Percentiles rank a stretch among this genome's conserved stretches.
Conservation (phyloP, 805 yeast genomes). For the Grigorovia humatica region DNA sequence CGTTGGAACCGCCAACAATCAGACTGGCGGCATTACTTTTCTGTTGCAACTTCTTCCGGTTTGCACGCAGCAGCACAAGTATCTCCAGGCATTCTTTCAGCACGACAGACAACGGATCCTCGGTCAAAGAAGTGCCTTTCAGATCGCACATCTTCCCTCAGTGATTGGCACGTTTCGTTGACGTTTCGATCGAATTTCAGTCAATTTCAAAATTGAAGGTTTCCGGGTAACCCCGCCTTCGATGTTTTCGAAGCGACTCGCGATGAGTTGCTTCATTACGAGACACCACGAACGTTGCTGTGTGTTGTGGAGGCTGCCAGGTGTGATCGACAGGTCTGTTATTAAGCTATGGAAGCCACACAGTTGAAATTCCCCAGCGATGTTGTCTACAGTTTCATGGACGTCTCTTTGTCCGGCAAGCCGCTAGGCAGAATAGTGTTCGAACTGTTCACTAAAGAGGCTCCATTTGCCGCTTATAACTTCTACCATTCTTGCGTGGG, state of each 20-base stretch:
- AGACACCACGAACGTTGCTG: not conserved
- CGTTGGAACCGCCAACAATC: conserved; percentile 48
- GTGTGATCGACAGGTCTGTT: not conserved
- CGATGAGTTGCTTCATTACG: not conserved
- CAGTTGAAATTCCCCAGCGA: not conserved
- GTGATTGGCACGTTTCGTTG: not conserved
- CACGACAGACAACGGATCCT: conserved; percentile 71
- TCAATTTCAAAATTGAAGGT: not conserved
- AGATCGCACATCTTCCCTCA: conserved; percentile 1
- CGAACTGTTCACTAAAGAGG: conserved; percentile 37
- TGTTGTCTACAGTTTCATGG: conserved; percentile 33
- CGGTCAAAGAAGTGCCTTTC: conserved; percentile 1
- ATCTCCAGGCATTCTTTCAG: conserved; percentile 81
- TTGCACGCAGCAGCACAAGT: conserved; percentile 76
- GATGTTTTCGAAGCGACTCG: not conserved
- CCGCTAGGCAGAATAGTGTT: conserved; percentile 51
- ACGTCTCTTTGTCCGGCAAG: conserved; percentile 36
- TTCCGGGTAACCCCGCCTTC: not conserved
- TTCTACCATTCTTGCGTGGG: conserved; percentile 39
- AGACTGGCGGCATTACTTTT: conserved; percentile 64
- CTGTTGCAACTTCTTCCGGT: conserved; percentile 57
- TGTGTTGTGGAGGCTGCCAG: too few species aligned
- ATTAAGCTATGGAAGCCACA: not conserved
- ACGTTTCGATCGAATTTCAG: not conserved
- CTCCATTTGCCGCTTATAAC: conserved; percentile 49